Conservation (phyloP, 2,329 filamentous ascomycete species). For the Sclerotinia minor region DNA sequence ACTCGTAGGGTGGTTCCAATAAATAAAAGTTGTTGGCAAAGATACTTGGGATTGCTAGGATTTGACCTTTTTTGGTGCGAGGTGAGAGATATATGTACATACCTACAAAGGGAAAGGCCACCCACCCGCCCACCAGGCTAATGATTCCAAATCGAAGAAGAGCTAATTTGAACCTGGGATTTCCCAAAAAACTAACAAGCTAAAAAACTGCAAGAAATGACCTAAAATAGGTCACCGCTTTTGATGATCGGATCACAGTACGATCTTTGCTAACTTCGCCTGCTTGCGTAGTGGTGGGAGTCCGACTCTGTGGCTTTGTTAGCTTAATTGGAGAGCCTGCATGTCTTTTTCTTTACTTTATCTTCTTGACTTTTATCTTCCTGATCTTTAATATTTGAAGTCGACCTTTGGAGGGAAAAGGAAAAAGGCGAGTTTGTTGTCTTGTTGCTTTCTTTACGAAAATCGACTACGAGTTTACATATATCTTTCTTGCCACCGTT, state of each 20-base stretch:
- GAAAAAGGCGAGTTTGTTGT: neutral
- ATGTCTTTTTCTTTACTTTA: neutral
- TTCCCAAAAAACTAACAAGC: neutral
- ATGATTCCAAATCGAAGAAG: too few species aligned
- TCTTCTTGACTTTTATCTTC: neutral
- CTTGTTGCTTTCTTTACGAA: neutral
- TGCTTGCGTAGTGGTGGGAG: neutral
- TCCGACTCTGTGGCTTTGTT: neutral
- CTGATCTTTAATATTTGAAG: too few species aligned
- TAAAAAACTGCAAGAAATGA: neutral
- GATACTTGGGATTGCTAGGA: neutral
- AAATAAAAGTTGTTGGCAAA: neutral
- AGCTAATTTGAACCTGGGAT: neutral
- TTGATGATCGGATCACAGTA: slow-evolving; percentile 19
- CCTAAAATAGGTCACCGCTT: slow-evolving; percentile 12
- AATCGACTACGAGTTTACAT: neutral
- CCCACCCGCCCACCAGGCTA: too few species aligned
- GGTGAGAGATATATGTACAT: neutral
- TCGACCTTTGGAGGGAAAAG: too few species aligned
- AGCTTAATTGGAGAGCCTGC: neutral
- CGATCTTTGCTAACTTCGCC: neutral
- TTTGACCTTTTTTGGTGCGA: neutral
- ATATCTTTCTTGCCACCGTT: too few species aligned
- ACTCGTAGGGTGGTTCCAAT: neutral
- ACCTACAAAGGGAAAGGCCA: neutral